A percentile compares a stretch with the other conserved stretches of the same genome.
Evolutionary conservation across 2,329 filamentous ascomycete genomes (phyloP).

Genomic region (Pseudogymnoascus verrucosus): DNA sequence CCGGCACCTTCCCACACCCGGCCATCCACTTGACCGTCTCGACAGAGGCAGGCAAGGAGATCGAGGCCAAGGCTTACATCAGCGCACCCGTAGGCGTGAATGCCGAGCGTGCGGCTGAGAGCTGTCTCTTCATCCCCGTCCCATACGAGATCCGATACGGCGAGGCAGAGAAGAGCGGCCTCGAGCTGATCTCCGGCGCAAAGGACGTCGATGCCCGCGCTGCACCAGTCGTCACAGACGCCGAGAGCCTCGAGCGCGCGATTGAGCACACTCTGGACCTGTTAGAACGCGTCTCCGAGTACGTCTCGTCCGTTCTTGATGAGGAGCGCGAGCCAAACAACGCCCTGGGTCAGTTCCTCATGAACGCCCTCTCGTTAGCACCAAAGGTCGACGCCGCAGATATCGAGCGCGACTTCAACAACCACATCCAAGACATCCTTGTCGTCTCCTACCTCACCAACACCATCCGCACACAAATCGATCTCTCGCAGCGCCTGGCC

Average conservation of each 20-base stretch:
- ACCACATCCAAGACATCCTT: conserved; percentile 97
- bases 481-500: conserved; percentile 89
- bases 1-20: conserved; percentile 95
- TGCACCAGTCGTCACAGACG: conserved; percentile 71
- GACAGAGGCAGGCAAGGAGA: conserved; percentile 78
- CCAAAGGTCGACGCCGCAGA: conserved; percentile 88
- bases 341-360: conserved; percentile 86
- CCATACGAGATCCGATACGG: conserved; percentile 89
- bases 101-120: conserved; percentile 88
- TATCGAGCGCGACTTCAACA: conserved; percentile 98
- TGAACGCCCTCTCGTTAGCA: conserved; percentile 85
- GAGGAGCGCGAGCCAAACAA: conserved; percentile 86
- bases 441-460: conserved; percentile 98
- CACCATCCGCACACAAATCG: conserved; percentile 97
- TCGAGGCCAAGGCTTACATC: conserved; percentile 90
- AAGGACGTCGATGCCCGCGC: conserved; percentile 70
- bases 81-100: conserved; percentile 91
- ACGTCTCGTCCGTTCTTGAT: conserved; percentile 88
- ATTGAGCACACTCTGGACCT: conserved; percentile 83
- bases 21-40: conserved; percentile 93
- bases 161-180: conserved; percentile 65
- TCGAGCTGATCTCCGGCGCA: conserved; percentile 78
- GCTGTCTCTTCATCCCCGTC: conserved; percentile 94
- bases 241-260: conserved; percentile 79
- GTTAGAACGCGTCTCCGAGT: conserved; percentile 84